Evolutionary conservation across 352 stramenopile species (phyloP), one percentile per base, ranked within the genome.

Genomic region (Globisporangium paddicum): DNA sequence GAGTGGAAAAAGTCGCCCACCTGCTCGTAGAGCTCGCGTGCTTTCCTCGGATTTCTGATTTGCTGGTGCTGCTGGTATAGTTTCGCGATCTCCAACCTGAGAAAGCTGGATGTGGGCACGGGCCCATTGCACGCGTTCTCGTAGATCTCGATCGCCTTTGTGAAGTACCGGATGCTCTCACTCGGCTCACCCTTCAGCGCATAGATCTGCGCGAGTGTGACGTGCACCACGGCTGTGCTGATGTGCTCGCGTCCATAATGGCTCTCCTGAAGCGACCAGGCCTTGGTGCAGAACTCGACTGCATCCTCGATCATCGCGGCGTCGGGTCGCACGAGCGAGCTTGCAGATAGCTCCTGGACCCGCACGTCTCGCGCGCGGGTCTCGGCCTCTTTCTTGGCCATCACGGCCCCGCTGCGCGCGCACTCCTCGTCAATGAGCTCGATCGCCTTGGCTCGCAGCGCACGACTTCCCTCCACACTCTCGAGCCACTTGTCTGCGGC

Each of bases 1-100:
- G 75, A 79, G 21, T 75, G 65, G 40, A 90, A 92, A 51, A 86
- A 89, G 13, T 70, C 62, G 1, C 66, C 82, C 0, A 82, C 76
- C 2, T 72, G 47, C 30, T 73, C 21, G 54, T 80, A 88, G 2
- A 50, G 25, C 4, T 56, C 23, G 30, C 48, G 50, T 2, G 67
- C 71, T 26, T 63, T 44, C 8, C 21, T 57, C 11, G 18, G 30
- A 1, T 66, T 59, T 3, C n/a, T 34, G 26, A 61, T 55, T 30
- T 62, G 49, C 38, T 46, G 54, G 3, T 35, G 48, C 21, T 85
- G 75, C 10, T 76, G 68, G 34, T 78, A 73, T 9, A 89, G 41
- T 30, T 84, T 86, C 10, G 79, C 74, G 16, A 90, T 65, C 26
- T 88, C 77, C 8, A 92, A 67, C 11, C 58, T 69, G n/a, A 90